Evolutionary conservation across 352 stramenopile genomes (phyloP), one percentile per base, ranked within the genome.

Genomic region (Globisporangium acanthophoron): DNA sequence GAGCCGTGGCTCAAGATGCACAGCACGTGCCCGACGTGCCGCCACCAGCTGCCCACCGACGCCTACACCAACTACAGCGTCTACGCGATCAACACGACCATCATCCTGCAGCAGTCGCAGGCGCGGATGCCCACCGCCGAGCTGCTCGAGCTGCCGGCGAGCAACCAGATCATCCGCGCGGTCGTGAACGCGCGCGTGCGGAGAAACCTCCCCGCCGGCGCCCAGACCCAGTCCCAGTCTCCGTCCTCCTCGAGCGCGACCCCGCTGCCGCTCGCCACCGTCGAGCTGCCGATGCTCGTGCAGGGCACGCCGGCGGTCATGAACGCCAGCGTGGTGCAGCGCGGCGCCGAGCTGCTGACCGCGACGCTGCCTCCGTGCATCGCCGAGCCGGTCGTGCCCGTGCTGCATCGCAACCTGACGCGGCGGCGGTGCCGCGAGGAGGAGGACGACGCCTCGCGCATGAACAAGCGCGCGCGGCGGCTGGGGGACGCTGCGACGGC

Each of bases 51-150:
- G 31, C 84, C 84, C 3, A 85, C 67, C 0, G 86, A 95, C 52
- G 71, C 77, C 27, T 86, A 77, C 62, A 84, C 81, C n/a, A 93
- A 88, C 58, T 95, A 93, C 74, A 93, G 83, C 52, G 81, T 93
- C 54, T 93, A 93, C 66, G 83, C 85, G 39, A 95, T 95, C 71
- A 95, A 95, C 67, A 95, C 85, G 20, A 95, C 85, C 39, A 93
- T 95, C 65, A 89, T 95, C 48, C 57, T 95, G 56, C 85, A 93
- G 64, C 80, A 93, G 58, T 89, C 79, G 3, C 85, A 95, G 40
- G 85, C 85, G 29, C 75, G 74, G 40, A 81, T 95, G 73, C 78
- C 85, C 1, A 80, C 81, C 3, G 67, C 71, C 6, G 83, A 95
- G 58, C 60, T 95, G 58, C 68, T 93, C 13, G 83, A 95, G 59